Base-by-base conservation (phyloP, 495 filamentous ascomycete species). In the Xylaria sp. region DNA sequence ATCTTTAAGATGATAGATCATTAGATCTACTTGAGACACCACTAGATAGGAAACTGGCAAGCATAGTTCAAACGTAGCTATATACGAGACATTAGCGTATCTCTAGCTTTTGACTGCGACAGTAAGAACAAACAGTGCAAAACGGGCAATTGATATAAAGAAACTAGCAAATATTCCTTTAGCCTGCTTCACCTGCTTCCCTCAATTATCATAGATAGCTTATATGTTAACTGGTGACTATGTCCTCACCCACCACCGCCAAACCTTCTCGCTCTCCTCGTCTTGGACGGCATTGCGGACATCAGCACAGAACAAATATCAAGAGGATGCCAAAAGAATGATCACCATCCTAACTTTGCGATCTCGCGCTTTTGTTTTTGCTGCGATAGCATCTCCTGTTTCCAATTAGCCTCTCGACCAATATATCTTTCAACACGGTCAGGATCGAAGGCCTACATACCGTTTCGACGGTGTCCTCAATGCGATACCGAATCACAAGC, bases 401-500 rank as follows among this genome's bases (percentile, higher is more conserved):
- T 14, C 14, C 35, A 11, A 50, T 74, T 41, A 73, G 67, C n/a
- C 2, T 33, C 8, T 41, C 40, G 6, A 37, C 33, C 21, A 24
- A 44, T 35, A 3, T n/a, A 59, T 59, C 57, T n/a, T 37, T 11
- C 11, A 29, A 11, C 1, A 8, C 31, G 35, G 40, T 44, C 15
- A 26, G 46, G 6, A 35, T 17, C 26, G 15, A 55, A 37, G 53
- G 12, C 33, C 53, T 35, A 67, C 70, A 17, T 59, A 86, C 84
- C 76, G 82, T 70, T 77, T 88, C 85, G 19, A 88, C 78, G 6
- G 81, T 84, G 17, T 77, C 68, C 46, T 79, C 72, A 14, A 83
- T 77, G 2, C 82, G 75, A 65, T 85, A 87, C 0, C 82, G 76
- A 2, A 77, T 80, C 12, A 85, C 78, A 21, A 64, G 66, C 8